Conservation (phyloP, 441 rosid species). For the Manihot esculenta region DNA sequence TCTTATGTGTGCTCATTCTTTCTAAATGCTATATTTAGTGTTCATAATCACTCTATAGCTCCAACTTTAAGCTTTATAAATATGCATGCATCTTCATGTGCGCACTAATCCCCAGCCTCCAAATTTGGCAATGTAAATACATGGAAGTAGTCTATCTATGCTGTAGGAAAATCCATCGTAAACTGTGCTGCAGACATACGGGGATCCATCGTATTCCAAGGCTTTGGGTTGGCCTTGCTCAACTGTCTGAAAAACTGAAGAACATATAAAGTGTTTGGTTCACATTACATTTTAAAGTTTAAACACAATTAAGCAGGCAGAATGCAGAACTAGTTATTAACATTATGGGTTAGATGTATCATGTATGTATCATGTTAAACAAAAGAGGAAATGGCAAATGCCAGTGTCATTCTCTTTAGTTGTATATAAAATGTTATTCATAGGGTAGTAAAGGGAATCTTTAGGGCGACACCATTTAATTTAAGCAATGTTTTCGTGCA, state of each 20-base stretch:
- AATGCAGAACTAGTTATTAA: neutral
- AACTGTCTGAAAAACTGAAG: neutral
- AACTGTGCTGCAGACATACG: neutral
- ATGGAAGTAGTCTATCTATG: neutral
- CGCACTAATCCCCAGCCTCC: conserved; percentile 1
- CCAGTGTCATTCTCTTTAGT: neutral
- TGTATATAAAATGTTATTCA: neutral
- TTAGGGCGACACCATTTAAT: neutral
- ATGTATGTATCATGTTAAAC: neutral
- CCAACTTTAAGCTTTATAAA: conserved; percentile 18
- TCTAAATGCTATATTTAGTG: conserved; percentile 32
- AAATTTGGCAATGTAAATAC: neutral
- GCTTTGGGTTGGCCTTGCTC: neutral
- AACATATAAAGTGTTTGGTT: neutral
- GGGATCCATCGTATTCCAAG: conserved; percentile 2
- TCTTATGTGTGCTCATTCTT: conserved; percentile 32
- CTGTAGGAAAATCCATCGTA: conserved; percentile 8
- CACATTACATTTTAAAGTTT: neutral
- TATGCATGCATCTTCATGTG: conserved; percentile 13
- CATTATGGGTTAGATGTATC: conserved; percentile 1
- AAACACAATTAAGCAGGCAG: neutral
- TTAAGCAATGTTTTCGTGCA: conserved; percentile 7
- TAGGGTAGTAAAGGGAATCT: neutral
- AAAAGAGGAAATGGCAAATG: neutral
- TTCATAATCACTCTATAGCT: conserved; percentile 25